Evolutionary conservation across 1,139 yeast genomes (phyloP).

Genomic region (Protomyces inouyei): DNA sequence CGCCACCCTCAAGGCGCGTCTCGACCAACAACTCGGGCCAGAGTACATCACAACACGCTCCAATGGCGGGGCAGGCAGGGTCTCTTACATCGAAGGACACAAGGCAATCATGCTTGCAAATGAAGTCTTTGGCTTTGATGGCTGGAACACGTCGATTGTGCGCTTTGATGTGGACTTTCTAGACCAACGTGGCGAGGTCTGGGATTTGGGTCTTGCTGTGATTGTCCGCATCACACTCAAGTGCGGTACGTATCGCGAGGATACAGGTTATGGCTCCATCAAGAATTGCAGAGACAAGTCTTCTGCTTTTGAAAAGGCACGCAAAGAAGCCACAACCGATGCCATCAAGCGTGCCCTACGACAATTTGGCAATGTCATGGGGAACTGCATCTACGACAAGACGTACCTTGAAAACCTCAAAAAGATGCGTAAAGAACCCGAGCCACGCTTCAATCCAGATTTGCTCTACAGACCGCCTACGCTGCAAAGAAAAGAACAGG

Average conservation of each 20-base stretch:
- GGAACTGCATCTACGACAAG: slow-evolving; percentile 69
- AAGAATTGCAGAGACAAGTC: slow-evolving; percentile 61
- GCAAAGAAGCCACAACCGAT: slow-evolving; percentile 75
- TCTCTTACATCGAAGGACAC: slow-evolving; percentile 46
- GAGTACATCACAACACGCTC: slow-evolving; percentile 80
- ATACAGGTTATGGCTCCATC: slow-evolving; percentile 68
- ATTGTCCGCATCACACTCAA: slow-evolving; percentile 63
- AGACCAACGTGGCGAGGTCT: slow-evolving; percentile 35
- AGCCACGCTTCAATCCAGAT: slow-evolving; percentile 12
- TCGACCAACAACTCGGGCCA: slow-evolving; percentile 59
- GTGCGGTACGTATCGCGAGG: slow-evolving; percentile 66
- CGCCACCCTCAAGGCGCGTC: slow-evolving; percentile 34
- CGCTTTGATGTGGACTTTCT: slow-evolving; percentile 39
- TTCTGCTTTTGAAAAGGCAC: slow-evolving; percentile 66
- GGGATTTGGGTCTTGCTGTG: slow-evolving; percentile 56
- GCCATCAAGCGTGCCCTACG: slow-evolving; percentile 69
- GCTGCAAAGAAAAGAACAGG: not conserved
- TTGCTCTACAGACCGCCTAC: slow-evolving; percentile 16
- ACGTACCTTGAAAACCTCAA: slow-evolving; percentile 51
- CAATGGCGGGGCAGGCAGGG: slow-evolving; percentile 48
- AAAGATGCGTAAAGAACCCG: slow-evolving; percentile 39
- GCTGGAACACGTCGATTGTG: slow-evolving; percentile 57
- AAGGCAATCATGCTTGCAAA: slow-evolving; percentile 54
- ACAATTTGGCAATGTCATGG: slow-evolving; percentile 71
- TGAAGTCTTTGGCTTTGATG: slow-evolving; percentile 58